phyloP scores from a whole-genome alignment of 2,329 filamentous ascomycete species.

The Thermothelomyces thermophilus region DNA sequence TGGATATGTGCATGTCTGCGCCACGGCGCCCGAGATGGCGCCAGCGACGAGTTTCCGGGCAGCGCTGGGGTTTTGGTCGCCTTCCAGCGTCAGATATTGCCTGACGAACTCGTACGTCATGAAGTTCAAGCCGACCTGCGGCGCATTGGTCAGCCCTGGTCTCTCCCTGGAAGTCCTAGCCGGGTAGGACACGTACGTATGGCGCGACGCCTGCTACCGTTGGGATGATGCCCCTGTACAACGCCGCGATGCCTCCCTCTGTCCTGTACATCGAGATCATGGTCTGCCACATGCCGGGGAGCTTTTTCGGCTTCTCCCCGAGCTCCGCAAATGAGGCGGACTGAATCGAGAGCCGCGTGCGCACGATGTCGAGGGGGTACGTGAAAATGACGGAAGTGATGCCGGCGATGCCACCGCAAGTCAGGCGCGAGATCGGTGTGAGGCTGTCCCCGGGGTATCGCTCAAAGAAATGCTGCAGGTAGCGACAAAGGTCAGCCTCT shows the following conservation, averaged over 20 bases:
- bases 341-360: constrained; percentile 92
- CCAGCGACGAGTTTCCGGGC: constrained; percentile 80
- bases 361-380: constrained; percentile 95
- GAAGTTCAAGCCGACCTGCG: constrained; percentile 87
- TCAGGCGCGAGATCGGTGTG: constrained; percentile 63
- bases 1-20: constrained; percentile 96
- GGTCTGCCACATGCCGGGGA: constrained; percentile 90
- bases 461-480: constrained; percentile 62
- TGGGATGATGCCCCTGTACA: constrained; percentile 93
- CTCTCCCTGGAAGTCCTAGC: background rate
- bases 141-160: constrained; percentile 18
- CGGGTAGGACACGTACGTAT: constrained; percentile 58
- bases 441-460: constrained; percentile 66
- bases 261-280: constrained; percentile 79
- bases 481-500: background rate
- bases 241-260: constrained; percentile 74
- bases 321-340: constrained; percentile 88
- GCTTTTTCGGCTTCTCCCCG: constrained; percentile 53
- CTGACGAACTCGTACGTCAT: constrained; percentile 95
- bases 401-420: constrained; percentile 88
- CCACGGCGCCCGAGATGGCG: constrained; percentile 90
- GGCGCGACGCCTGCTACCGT: constrained; percentile 93
- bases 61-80: constrained; percentile 74
- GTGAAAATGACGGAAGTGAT: constrained; percentile 94
- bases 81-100: constrained; percentile 76